phyloP scores from a whole-genome alignment of 140 eudicot species.

The Cichorium intybus region DNA sequence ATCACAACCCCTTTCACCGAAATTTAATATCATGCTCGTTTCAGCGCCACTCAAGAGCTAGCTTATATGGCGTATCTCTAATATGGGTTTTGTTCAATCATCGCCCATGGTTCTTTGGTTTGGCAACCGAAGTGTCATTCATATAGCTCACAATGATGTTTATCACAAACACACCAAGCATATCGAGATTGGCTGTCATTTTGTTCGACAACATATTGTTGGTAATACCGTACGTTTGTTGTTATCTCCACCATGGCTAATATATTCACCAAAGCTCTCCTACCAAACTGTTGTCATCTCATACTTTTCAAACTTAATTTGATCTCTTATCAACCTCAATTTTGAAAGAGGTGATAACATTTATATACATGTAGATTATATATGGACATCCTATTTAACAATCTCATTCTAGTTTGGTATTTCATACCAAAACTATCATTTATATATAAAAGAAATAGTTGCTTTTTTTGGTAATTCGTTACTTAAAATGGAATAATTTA shows the following conservation, averaged over 20 bases:
- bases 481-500: neutral
- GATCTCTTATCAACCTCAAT: neutral
- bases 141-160: neutral
- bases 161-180: constrained; percentile 5
- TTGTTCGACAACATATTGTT: neutral
- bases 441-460: neutral
- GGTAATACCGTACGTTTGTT: neutral
- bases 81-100: neutral
- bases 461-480: neutral
- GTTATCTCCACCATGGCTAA: neutral
- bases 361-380: neutral
- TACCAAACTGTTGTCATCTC: neutral
- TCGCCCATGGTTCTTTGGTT: neutral
- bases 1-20: neutral
- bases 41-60: neutral
- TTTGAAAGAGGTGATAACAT: neutral
- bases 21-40: constrained; percentile 5
- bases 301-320: neutral
- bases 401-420: neutral
- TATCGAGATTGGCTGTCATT: neutral
- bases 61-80: neutral
- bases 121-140: neutral
- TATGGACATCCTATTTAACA: neutral
- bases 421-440: neutral
- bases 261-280: neutral